Evolutionary conservation across 164 flowering plant genomes (phyloP), one percentile per base, ranked within the genome.

Genomic region (Kingdonia uniflora): DNA sequence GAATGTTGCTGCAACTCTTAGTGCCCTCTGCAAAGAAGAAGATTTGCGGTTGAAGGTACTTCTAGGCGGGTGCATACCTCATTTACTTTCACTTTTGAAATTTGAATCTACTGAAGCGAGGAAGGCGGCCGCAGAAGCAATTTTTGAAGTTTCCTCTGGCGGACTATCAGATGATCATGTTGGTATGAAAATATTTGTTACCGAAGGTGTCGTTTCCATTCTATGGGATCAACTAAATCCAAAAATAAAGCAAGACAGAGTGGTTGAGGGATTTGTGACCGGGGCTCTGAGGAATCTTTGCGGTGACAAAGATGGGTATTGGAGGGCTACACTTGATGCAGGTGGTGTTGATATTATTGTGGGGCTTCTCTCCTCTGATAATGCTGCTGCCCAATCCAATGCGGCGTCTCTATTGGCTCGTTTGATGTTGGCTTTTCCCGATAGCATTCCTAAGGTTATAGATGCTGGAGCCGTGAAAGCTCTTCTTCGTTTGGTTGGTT

Each of bases 341-440:
- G 89, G 87, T 17, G 95, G 95, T 25, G 84, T 84, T 42, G 89
- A 85, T 62, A 82, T 85, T 14, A 82, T 89, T 47, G 80, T 89
- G 48, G 71, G 72, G 33, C 85, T 89, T 62, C 79, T 89, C 29
- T 80, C 80, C 55, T 89, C 95, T 45, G 84, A 76, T 52, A 84
- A 82, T 67, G 70, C 76, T 39, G 68, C 78, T 56, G 67, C 82
- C 58, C 92, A 81, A 54, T 78, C 97, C n/a, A 89, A 85, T 76
- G 95, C 95, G n/a, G 97, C 95, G 44, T 84, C 97, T 64, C 82
- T 89, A 11, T 67, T 89, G 72, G 92, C 95, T 5, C 87, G 90
- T 38, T 38, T 85, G 48, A 70, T 85, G 67, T 56, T 80, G 66
- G 87, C 89, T 56, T 84, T 85, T 48, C 52, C 74, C 59, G 95